These are phyloP conservation scores for Circinella umbellata DNA, from an alignment of 371 early-diverging fungal species.

Conservation along the genomic window DNA sequence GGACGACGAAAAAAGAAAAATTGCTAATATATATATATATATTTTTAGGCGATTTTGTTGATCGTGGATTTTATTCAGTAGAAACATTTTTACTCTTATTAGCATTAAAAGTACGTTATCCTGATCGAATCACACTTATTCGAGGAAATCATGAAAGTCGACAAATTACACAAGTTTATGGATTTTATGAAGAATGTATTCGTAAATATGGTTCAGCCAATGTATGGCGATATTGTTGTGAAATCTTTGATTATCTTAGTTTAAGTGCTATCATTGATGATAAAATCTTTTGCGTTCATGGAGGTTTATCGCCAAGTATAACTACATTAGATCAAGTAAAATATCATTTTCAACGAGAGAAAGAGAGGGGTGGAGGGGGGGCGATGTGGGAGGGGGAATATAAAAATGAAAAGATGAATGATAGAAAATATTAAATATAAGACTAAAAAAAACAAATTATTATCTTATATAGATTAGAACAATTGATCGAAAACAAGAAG, in stretches of 20 bases:
- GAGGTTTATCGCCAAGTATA: constrained; percentile 95
- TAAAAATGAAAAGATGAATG: too few relatives aligned
- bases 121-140: constrained; percentile 95
- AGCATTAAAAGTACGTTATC: constrained; percentile 95
- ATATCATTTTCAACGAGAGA: not conserved
- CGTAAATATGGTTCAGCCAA: constrained; percentile 97
- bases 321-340: constrained; percentile 92
- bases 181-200: constrained; percentile 99
- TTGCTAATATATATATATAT: too few relatives aligned
- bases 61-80: constrained; percentile 98
- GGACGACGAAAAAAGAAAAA: not conserved
- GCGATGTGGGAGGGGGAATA: too few relatives aligned
- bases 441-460: too few relatives aligned
- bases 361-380: too few relatives aligned
- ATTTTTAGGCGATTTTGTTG: constrained; percentile 95
- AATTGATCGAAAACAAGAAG: constrained; percentile 98
- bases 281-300: constrained; percentile 97
- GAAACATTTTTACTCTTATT: constrained; percentile 98
- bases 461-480: constrained; percentile 71
- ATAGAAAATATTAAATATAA: not conserved
- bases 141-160: constrained; percentile 99
- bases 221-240: constrained; percentile 98
- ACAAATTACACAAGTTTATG: constrained; percentile 99
- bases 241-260: constrained; percentile 97
- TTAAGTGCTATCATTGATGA: constrained; percentile 95